Evolutionary conservation across 2,329 filamentous ascomycete genomes (phyloP).

Genomic region (Aureobasidium melanogenum): DNA sequence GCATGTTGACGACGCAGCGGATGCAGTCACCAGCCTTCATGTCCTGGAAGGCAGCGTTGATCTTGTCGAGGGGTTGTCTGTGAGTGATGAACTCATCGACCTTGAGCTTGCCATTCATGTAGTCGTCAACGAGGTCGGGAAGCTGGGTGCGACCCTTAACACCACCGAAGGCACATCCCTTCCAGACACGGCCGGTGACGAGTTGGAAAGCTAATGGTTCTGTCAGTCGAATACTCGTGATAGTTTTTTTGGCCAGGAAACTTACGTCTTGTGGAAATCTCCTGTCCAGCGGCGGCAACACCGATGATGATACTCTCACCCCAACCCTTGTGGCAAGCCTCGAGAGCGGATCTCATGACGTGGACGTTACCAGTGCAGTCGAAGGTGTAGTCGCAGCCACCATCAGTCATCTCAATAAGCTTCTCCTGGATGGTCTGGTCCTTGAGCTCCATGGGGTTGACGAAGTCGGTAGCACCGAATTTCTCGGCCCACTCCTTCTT

Average conservation of each 20-base stretch:
- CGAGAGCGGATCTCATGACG: conserved; percentile 90
- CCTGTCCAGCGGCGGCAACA: conserved; percentile 90
- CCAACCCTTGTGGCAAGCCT: conserved; percentile 99
- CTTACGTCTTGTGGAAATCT: conserved; percentile 88
- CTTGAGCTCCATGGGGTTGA: conserved; percentile 67
- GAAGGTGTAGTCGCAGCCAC: conserved; percentile 97
- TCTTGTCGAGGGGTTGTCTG: conserved; percentile 69
- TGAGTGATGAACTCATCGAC: conserved; percentile 99
- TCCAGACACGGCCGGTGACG: conserved; percentile 95
- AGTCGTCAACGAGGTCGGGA: conserved; percentile 77
- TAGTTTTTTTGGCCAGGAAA: conserved; percentile 21
- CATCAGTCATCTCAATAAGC: conserved; percentile 94
- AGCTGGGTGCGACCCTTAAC: conserved; percentile 96
- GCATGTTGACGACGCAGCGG: conserved; percentile 75
- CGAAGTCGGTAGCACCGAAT: conserved; percentile 94
- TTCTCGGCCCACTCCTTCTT: conserved; percentile 91
- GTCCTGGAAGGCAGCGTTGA: conserved; percentile 82
- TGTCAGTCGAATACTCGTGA: background rate
- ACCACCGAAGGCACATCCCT: conserved; percentile 93
- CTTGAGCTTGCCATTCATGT: conserved; percentile 83
- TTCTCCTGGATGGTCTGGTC: conserved; percentile 78
- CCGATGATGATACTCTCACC: conserved; percentile 97
- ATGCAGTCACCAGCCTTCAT: conserved; percentile 99
- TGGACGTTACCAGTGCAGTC: conserved; percentile 97
- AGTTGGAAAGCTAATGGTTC: conserved; percentile 75